These are phyloP conservation scores for Globisporangium nodosum DNA, from an alignment of 352 stramenopile genomes.

Conservation along the genomic window DNA sequence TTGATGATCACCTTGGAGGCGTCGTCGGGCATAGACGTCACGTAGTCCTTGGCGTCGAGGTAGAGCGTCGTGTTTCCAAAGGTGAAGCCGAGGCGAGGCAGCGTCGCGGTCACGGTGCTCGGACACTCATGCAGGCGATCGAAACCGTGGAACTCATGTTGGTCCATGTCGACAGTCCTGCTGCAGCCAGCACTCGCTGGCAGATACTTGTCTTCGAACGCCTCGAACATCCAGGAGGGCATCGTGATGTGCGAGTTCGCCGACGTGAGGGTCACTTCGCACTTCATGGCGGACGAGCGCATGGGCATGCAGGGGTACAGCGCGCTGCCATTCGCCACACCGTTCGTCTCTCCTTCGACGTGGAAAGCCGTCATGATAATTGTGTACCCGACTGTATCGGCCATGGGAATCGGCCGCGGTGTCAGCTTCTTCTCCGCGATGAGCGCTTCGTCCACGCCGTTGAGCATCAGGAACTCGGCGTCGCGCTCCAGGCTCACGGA, in stretches of 20 bases:
- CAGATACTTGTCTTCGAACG: slow-evolving; percentile 2
- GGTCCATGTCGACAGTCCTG: too few species aligned
- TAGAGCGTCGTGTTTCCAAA: slow-evolving; percentile 6
- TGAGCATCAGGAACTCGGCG: slow-evolving; percentile 1
- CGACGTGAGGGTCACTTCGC: not conserved
- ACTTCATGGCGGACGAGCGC: too few species aligned
- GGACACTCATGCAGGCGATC: not conserved
- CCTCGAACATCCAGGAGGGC: not conserved
- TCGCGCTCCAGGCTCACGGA: not conserved
- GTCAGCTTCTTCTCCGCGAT: not conserved
- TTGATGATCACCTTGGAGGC: not conserved
- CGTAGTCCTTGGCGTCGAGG: slow-evolving; percentile 1
- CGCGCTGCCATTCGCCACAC: not conserved
- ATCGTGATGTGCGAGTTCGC: not conserved
- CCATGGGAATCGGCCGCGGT: not conserved
- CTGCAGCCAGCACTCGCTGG: not conserved
- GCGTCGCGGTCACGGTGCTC: not conserved
- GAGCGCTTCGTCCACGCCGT: slow-evolving; percentile 1
- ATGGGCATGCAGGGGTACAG: slow-evolving; percentile 1
- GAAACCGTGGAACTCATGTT: too few species aligned
- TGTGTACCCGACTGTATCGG: too few species aligned
- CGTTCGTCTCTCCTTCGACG: not conserved
- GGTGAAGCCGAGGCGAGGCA: slow-evolving; percentile 3
- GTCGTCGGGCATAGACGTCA: not conserved
- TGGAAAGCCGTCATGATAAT: slow-evolving; percentile 1